Evolutionary conservation across 2,329 filamentous ascomycete species (phyloP).

Genomic region (Arthroderma sp.): DNA sequence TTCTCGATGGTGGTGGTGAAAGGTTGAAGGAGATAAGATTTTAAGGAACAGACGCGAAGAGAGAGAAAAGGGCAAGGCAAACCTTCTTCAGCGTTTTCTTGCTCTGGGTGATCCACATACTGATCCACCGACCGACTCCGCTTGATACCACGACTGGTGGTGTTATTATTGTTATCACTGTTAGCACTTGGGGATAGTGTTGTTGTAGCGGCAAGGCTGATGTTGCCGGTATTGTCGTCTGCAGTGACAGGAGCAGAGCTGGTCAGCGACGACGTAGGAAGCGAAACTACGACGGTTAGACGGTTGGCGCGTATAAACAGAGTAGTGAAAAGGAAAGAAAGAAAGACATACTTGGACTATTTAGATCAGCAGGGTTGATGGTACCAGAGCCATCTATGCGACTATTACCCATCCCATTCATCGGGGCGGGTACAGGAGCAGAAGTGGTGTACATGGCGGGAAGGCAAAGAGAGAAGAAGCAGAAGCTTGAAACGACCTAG

Average conservation of each 20-base stretch:
- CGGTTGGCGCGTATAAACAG: background rate
- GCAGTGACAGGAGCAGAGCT: slow-evolving; percentile 1
- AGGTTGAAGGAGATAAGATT: too few relatives aligned
- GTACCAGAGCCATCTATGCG: slow-evolving; percentile 65
- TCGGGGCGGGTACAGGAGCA: slow-evolving; percentile 41
- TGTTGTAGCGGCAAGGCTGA: slow-evolving; percentile 15
- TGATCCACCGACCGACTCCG: slow-evolving; percentile 63
- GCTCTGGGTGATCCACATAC: slow-evolving; percentile 44
- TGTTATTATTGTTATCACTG: background rate
- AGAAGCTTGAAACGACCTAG: too few relatives aligned
- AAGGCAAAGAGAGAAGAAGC: too few relatives aligned
- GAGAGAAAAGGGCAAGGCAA: slow-evolving; percentile 24
- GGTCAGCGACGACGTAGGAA: slow-evolving; percentile 4
- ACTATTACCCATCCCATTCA: slow-evolving; percentile 46
- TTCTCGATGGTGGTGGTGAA: too few relatives aligned
- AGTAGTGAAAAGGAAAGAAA: background rate
- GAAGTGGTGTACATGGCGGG: slow-evolving; percentile 35
- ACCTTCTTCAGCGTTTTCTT: slow-evolving; percentile 59
- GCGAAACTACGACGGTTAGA: slow-evolving; percentile 7
- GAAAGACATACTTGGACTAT: slow-evolving; percentile 53
- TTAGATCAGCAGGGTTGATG: slow-evolving; percentile 81
- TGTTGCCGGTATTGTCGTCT: background rate
- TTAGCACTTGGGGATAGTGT: too few relatives aligned
- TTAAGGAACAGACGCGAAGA: too few relatives aligned
- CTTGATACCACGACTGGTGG: slow-evolving; percentile 52